A percentile compares a stretch with the other conserved stretches of the same genome.
Conservation (phyloP, 177 flowering plant genomes). For the Telopea speciosissima region DNA sequence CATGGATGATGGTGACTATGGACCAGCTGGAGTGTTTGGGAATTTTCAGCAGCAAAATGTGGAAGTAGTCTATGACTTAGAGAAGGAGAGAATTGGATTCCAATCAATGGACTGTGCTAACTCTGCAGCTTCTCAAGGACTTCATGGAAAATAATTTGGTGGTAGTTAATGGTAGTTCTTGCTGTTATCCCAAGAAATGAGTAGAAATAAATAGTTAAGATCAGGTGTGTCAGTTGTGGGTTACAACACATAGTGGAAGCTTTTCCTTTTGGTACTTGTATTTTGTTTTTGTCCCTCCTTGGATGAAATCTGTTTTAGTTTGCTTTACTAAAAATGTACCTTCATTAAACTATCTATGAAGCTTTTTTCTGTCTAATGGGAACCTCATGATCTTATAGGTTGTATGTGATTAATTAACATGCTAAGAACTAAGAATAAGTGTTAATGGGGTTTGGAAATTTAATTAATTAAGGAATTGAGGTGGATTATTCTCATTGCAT, state of each 20-base stretch:
- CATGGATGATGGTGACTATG: constrained; percentile 54
- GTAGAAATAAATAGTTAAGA: too few species aligned
- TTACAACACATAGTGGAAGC: background rate
- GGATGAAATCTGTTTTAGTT: too few species aligned
- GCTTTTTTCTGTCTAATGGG: too few species aligned
- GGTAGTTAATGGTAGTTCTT: constrained; percentile 8
- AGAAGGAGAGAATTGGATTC: constrained; percentile 66
- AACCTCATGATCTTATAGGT: too few species aligned
- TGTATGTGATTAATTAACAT: too few species aligned
- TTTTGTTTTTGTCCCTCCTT: background rate
- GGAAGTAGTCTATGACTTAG: constrained; percentile 61
- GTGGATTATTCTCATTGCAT: background rate
- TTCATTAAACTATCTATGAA: too few species aligned
- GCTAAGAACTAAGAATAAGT: too few species aligned
- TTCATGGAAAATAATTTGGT: constrained; percentile 16
- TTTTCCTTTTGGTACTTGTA: constrained; percentile 2
- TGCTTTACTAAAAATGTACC: too few species aligned
- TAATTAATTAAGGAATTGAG: background rate
- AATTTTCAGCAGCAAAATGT: constrained; percentile 69
- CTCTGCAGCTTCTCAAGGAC: constrained; percentile 39
- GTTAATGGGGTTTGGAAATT: too few species aligned
- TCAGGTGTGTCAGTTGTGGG: background rate
- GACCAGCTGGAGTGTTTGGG: constrained; percentile 70
- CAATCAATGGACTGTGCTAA: constrained; percentile 58
- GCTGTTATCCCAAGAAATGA: background rate